Percentiles rank a stretch among this genome's conserved stretches.
Conservation (phyloP, 352 stramenopile genomes). For the Phytophthora vignae region DNA sequence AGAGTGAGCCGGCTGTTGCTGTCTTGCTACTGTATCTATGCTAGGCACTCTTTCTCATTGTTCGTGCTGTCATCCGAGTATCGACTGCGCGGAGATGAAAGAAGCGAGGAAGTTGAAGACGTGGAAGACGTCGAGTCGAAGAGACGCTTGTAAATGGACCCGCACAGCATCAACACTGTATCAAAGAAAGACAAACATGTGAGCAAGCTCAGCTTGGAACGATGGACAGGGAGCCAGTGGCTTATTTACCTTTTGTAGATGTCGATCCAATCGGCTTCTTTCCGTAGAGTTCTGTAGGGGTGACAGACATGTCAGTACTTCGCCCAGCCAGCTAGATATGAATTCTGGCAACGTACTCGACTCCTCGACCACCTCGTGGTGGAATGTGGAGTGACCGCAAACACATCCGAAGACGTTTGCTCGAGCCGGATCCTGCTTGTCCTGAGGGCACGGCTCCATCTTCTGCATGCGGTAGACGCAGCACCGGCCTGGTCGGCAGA, state of each 20-base stretch:
- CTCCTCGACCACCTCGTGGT: constrained; percentile 82
- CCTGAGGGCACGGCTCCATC: constrained; percentile 31
- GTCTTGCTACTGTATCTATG: constrained; percentile 36
- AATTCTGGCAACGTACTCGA: constrained; percentile 52
- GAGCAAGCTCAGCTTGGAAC: constrained; percentile 3
- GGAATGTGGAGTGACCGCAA: constrained; percentile 77
- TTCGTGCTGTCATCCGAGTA: constrained; percentile 61
- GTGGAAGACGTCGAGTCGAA: constrained; percentile 66
- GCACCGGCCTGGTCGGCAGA: constrained; percentile 73
- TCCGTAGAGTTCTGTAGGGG: constrained; percentile 62
- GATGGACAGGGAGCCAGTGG: not conserved
- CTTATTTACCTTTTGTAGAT: constrained; percentile 62
- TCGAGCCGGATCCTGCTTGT: constrained; percentile 39
- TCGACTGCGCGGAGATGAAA: constrained; percentile 52
- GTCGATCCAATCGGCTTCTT: constrained; percentile 65
- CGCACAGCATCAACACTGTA: constrained; percentile 74
- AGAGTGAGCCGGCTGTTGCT: constrained; percentile 24
- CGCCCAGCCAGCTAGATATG: not conserved
- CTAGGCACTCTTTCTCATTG: constrained; percentile 60
- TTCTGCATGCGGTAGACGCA: constrained; percentile 71
- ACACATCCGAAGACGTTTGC: constrained; percentile 55
- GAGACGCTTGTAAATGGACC: constrained; percentile 73
- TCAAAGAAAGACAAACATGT: constrained; percentile 3
- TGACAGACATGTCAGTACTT: constrained; percentile 18
- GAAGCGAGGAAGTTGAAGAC: constrained; percentile 46